These are phyloP conservation scores for Moesziomyces globuligerus DNA, from an alignment of 1,284 basidiomycete species.

Conservation along the genomic window DNA sequence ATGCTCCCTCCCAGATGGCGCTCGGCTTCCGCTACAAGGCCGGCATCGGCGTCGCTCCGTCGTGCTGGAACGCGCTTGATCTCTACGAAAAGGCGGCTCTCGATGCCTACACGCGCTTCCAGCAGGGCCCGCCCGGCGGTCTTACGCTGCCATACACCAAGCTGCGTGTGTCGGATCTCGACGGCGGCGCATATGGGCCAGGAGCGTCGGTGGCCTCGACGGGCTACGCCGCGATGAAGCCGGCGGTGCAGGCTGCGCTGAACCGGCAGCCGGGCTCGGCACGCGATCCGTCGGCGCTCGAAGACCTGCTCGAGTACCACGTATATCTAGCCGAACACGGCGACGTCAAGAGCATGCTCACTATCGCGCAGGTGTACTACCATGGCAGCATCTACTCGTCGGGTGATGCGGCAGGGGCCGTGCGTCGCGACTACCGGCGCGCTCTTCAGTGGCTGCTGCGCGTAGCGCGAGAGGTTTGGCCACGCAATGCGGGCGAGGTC, in stretches of 20 bases:
- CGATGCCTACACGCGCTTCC: conserved; percentile 75
- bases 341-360: conserved; percentile 40
- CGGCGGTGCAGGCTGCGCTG: conserved; percentile 80
- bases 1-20: conserved; percentile 88
- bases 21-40: conserved; percentile 94
- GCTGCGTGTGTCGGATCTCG: conserved; percentile 86
- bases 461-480: conserved; percentile 59
- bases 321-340: conserved; percentile 57
- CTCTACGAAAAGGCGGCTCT: conserved; percentile 58
- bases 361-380: conserved; percentile 60
- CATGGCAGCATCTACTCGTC: conserved; percentile 61
- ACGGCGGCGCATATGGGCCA: conserved; percentile 88
- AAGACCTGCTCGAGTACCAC: conserved; percentile 80
- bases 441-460: conserved; percentile 47
- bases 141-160: conserved; percentile 83
- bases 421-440: conserved; percentile 53
- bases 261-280: conserved; percentile 49
- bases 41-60: conserved; percentile 80
- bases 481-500: conserved; percentile 49
- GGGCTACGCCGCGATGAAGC: conserved; percentile 73
- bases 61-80: conserved; percentile 71
- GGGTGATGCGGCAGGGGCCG: conserved; percentile 57
- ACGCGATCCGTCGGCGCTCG: conserved; percentile 67
- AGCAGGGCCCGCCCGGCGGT: conserved; percentile 89
- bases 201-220: conserved; percentile 87